Conservation (phyloP, 768 basidiomycete genomes). For the Psilocybe tampanensis region DNA sequence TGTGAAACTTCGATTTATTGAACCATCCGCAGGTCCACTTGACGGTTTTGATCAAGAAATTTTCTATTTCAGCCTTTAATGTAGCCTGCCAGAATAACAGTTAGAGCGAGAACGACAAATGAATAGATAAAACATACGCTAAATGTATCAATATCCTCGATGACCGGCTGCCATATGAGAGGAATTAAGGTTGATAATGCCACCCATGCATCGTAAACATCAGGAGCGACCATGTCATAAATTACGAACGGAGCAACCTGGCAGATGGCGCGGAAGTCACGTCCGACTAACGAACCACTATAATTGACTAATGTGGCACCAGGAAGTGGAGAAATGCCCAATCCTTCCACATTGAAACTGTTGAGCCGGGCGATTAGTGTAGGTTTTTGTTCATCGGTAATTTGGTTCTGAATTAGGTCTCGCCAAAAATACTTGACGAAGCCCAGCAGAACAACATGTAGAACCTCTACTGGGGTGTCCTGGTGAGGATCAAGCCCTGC, state of each 20-base stretch:
- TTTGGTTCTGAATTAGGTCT: slow-evolving; percentile 29
- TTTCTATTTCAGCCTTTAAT: slow-evolving; percentile 32
- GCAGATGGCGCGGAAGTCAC: slow-evolving; percentile 9
- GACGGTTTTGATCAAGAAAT: slow-evolving; percentile 36
- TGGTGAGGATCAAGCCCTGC: slow-evolving; percentile 42
- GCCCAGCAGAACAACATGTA: slow-evolving; percentile 46
- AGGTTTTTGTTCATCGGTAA: slow-evolving; percentile 28
- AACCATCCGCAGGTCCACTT: slow-evolving; percentile 35
- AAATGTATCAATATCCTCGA: slow-evolving; percentile 33
- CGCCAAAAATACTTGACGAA: slow-evolving; percentile 53
- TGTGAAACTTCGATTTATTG: slow-evolving; percentile 48
- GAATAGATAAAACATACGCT: slow-evolving; percentile 26
- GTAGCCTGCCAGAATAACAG: not conserved
- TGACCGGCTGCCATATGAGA: slow-evolving; percentile 42
- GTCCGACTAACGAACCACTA: slow-evolving; percentile 4
- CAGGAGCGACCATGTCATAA: slow-evolving; percentile 32
- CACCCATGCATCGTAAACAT: slow-evolving; percentile 32
- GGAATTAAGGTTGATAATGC: slow-evolving; percentile 33
- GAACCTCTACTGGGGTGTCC: slow-evolving; percentile 47
- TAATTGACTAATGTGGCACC: slow-evolving; percentile 8
- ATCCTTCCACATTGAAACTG: slow-evolving; percentile 31
- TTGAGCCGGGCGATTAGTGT: slow-evolving; percentile 27
- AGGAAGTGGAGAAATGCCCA: slow-evolving; percentile 25
- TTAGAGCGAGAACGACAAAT: not conserved
- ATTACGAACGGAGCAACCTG: slow-evolving; percentile 41